phyloP scores from a whole-genome alignment of 768 basidiomycete species.

The Pleurotus tuoliensis region DNA sequence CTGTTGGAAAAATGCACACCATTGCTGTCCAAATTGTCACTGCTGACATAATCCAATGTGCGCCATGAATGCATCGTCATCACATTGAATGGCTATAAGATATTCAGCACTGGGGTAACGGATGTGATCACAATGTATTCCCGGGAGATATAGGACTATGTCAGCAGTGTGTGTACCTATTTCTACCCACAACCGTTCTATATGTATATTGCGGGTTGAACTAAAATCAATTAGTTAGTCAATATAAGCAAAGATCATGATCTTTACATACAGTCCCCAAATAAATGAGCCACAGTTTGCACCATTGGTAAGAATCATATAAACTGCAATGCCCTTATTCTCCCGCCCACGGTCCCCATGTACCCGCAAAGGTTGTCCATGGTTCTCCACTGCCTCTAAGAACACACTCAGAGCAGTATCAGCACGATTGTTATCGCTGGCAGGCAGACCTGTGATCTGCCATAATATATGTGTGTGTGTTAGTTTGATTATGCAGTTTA shows the following conservation, averaged over 20 bases:
- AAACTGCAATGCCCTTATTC: conserved; percentile 26
- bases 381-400: conserved; percentile 14
- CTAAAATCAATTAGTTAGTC: conserved; percentile 5
- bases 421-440: conserved; percentile 24
- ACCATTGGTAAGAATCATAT: conserved; percentile 30
- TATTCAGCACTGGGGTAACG: too few species aligned
- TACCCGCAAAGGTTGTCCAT: conserved; percentile 25
- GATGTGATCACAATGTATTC: too few species aligned
- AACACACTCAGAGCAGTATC: conserved; percentile 23
- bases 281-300: conserved; percentile 26
- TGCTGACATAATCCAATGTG: too few species aligned
- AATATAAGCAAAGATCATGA: too few species aligned
- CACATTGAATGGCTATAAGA: too few species aligned
- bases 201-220: conserved; percentile 29
- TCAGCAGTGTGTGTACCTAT: too few species aligned
- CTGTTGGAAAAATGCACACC: conserved; percentile 32
- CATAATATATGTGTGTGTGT: conserved; percentile 10
- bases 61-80: too few species aligned
- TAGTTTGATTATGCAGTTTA: not conserved
- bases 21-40: conserved; percentile 29
- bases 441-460: conserved; percentile 21
- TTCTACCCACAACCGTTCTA: conserved; percentile 40
- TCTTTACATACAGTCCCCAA: conserved; percentile 21
- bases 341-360: conserved; percentile 30
- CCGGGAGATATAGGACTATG: too few species aligned